phyloP scores from a whole-genome alignment of 2,329 filamentous ascomycete genomes.

The Hypoxylon sp. region DNA sequence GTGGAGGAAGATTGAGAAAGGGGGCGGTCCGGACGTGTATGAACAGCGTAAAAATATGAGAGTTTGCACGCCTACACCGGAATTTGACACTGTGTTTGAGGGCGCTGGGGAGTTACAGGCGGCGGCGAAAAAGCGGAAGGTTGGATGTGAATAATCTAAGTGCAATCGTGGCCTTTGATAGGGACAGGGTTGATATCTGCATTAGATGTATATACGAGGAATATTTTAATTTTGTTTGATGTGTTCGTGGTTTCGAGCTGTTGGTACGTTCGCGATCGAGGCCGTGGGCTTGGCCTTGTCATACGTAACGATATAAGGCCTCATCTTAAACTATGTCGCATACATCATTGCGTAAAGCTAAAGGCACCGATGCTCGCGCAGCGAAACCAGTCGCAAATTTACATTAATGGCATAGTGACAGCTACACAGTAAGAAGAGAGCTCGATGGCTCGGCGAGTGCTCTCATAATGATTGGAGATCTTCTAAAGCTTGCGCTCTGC shows the following conservation, averaged over 20 bases:
- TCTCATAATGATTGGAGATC: not conserved
- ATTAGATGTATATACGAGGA: not conserved
- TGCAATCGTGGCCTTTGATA: not conserved
- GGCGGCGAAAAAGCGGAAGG: constrained; percentile 26
- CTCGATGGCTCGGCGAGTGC: not conserved
- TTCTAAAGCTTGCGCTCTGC: not conserved
- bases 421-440: not conserved
- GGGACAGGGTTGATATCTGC: not conserved
- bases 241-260: not conserved
- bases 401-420: not conserved
- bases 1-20: constrained; percentile 70
- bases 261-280: too few relatives aligned
- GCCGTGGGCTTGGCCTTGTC: too few relatives aligned
- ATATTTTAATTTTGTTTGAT: not conserved
- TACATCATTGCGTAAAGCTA: not conserved
- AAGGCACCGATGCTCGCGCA: too few relatives aligned
- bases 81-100: constrained; percentile 37
- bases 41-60: constrained; percentile 14
- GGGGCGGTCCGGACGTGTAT: not conserved
- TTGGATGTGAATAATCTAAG: not conserved
- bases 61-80: constrained; percentile 34
- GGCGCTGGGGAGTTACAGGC: constrained; percentile 37
- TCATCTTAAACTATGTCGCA: not conserved
- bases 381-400: too few relatives aligned
- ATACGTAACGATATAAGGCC: not conserved